Conservation (phyloP, 805 yeast genomes). For the Ogataea naganishii region DNA sequence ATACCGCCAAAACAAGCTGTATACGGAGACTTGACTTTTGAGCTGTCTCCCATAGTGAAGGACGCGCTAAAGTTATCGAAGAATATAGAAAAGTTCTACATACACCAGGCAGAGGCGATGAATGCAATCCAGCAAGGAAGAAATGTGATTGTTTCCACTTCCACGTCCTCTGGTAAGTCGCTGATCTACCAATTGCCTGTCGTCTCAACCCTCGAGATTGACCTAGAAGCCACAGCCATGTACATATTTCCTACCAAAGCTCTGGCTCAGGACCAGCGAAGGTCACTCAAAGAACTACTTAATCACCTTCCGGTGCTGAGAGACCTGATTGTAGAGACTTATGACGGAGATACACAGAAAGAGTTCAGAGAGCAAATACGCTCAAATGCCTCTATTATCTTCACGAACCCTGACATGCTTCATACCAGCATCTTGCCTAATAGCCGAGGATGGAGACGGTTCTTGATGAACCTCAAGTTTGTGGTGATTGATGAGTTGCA, state of each 20-base stretch:
- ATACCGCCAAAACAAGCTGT: slow-evolving; percentile 36
- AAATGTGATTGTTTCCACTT: slow-evolving; percentile 83
- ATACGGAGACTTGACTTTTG: slow-evolving; percentile 32
- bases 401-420: slow-evolving; percentile 92
- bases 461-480: slow-evolving; percentile 53
- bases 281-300: slow-evolving; percentile 60
- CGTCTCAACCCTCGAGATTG: slow-evolving; percentile 36
- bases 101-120: slow-evolving; percentile 79
- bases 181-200: slow-evolving; percentile 87
- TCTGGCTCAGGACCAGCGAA: slow-evolving; percentile 89
- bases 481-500: slow-evolving; percentile 85
- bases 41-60: slow-evolving; percentile 41
- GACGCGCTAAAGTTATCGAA: slow-evolving; percentile 41
- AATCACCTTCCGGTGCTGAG: slow-evolving; percentile 36
- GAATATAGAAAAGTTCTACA: slow-evolving; percentile 48
- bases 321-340: slow-evolving; percentile 59
- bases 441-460: slow-evolving; percentile 64
- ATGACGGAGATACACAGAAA: slow-evolving; percentile 86
- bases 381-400: slow-evolving; percentile 63
- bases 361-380: slow-evolving; percentile 45
- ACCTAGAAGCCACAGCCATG: slow-evolving; percentile 53
- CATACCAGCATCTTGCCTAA: slow-evolving; percentile 80
- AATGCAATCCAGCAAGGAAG: slow-evolving; percentile 43
- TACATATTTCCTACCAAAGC: slow-evolving; percentile 97
- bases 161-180: slow-evolving; percentile 95